Evolutionary conservation across 2,329 filamentous ascomycete species (phyloP).

Genomic region (Clonostachys rhizophaga): DNA sequence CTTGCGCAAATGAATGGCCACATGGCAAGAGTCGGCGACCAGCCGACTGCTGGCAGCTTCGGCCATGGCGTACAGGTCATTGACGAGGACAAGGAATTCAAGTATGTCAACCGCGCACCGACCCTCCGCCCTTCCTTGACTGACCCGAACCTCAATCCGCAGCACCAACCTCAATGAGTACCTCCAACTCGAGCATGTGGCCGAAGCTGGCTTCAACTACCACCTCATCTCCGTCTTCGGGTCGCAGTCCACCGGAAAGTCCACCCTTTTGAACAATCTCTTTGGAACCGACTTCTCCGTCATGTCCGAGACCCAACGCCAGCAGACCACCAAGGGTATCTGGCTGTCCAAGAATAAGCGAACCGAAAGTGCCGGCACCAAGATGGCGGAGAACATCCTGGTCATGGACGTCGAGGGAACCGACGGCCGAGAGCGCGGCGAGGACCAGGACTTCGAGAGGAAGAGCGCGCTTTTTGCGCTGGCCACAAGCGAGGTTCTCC

Average conservation of each 20-base stretch:
- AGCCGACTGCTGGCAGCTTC: constrained; percentile 63
- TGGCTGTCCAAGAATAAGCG: constrained; percentile 99
- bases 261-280: constrained; percentile 90
- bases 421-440: constrained; percentile 90
- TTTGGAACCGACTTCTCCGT: constrained; percentile 96
- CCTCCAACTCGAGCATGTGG: constrained; percentile 72
- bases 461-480: constrained; percentile 97
- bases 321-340: constrained; percentile 98
- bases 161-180: constrained; percentile 79
- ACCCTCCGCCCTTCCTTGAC: neutral
- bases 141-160: neutral
- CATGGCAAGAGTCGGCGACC: constrained; percentile 69
- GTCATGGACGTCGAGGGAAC: constrained; percentile 99
- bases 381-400: constrained; percentile 95
- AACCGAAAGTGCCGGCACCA: constrained; percentile 38
- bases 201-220: constrained; percentile 94
- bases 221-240: constrained; percentile 99
- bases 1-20: constrained; percentile 64
- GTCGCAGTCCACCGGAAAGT: constrained; percentile 97
- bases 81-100: constrained; percentile 89
- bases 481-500: constrained; percentile 94
- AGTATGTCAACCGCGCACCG: constrained; percentile 51
- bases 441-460: constrained; percentile 98
- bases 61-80: constrained; percentile 96
- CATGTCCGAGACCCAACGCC: constrained; percentile 91